phyloP scores from a whole-genome alignment of 176 grass and related monocot species.

The Aegilops tauschii region DNA sequence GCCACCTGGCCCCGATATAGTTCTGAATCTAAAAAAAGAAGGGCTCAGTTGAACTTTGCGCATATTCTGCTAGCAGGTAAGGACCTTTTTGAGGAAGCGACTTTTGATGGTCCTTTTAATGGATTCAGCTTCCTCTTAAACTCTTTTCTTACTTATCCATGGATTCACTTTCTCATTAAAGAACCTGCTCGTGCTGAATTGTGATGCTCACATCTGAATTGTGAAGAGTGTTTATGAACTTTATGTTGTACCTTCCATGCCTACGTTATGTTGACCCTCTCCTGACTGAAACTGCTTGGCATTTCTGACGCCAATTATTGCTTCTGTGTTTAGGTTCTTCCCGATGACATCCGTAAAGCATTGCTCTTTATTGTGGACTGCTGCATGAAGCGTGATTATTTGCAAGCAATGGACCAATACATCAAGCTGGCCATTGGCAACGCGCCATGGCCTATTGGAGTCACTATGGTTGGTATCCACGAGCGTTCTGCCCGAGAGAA shows the following conservation, averaged over 20 bases:
- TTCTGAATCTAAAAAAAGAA: not conserved
- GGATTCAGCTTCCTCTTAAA: not conserved
- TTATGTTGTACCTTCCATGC: not conserved
- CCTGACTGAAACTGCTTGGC: not conserved
- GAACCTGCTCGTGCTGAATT: not conserved
- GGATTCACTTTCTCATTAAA: not conserved
- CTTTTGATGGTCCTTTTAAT: not conserved
- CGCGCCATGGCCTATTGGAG: conserved; percentile 90
- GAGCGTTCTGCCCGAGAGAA: conserved; percentile 89
- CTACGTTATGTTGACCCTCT: not conserved
- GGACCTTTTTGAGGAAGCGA: no score
- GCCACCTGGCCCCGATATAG: not conserved
- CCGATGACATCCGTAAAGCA: conserved; percentile 63
- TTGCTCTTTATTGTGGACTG: conserved; percentile 71
- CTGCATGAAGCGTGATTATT: conserved; percentile 89
- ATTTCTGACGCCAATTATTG: conserved; percentile 16
- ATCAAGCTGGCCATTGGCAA: conserved; percentile 93
- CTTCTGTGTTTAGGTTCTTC: conserved; percentile 62
- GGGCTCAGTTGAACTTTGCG: not conserved
- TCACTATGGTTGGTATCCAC: conserved; percentile 96
- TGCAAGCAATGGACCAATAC: conserved; percentile 88
- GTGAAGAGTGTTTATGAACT: not conserved
- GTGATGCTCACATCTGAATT: conserved; percentile 13
- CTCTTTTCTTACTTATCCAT: not conserved
- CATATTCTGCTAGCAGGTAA: not conserved